A percentile compares a stretch with the other conserved stretches of the same genome.
phyloP scores from a whole-genome alignment of 805 yeast species.

The Alloascoidea hylecoeti region DNA sequence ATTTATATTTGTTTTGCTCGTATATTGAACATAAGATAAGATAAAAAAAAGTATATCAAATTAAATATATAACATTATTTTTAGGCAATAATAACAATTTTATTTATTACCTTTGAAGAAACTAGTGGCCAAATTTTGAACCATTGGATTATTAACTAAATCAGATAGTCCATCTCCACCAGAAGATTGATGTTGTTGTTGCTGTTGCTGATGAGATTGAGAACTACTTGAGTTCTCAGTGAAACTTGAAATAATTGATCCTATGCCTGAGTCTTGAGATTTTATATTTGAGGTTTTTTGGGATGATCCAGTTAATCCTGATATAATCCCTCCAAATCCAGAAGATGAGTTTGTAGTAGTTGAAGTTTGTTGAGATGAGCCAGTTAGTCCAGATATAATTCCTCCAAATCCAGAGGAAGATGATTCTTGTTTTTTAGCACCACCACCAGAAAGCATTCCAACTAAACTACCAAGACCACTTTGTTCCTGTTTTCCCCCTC shows the following conservation, averaged over 20 bases:
- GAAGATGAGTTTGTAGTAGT: background rate
- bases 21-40: no score
- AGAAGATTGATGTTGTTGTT: background rate
- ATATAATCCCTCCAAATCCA: background rate
- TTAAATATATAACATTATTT: no score
- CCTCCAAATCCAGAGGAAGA: background rate
- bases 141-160: background rate
- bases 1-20: no score
- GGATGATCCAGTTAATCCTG: background rate
- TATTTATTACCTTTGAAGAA: background rate
- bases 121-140: background rate
- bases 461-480: background rate
- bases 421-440: background rate
- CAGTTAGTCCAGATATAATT: background rate
- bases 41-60: no score
- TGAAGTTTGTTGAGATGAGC: background rate
- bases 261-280: background rate
- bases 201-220: background rate
- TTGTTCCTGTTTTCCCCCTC: background rate
- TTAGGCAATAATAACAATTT: background rate
- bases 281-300: background rate
- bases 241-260: background rate
- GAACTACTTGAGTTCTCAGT: background rate
- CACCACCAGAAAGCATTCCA: background rate
- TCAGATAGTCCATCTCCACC: background rate